Percentiles rank a stretch among this genome's conserved stretches.
Conservation (phyloP, 2,329 filamentous ascomycete species). For the Colletotrichum sp. region DNA sequence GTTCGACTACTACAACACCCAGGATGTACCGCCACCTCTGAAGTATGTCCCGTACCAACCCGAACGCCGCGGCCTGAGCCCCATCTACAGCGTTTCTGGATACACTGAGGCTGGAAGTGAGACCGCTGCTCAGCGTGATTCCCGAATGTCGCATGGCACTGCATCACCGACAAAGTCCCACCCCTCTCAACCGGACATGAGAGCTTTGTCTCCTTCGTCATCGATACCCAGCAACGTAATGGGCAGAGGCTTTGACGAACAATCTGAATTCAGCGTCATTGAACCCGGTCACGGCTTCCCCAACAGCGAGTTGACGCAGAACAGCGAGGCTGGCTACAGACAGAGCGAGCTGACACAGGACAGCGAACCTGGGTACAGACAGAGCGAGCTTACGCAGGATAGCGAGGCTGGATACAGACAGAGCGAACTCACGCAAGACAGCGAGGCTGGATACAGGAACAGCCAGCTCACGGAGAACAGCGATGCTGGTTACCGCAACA, state of each 20-base stretch:
- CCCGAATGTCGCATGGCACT: constrained; percentile 53
- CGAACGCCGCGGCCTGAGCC: constrained; percentile 77
- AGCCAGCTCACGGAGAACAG: not conserved
- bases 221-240: constrained; percentile 61
- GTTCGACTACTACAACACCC: constrained; percentile 59
- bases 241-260: constrained; percentile 58
- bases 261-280: constrained; percentile 57
- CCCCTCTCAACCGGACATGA: constrained; percentile 40
- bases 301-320: constrained; percentile 54
- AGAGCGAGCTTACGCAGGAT: constrained; percentile 35
- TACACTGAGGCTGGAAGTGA: constrained; percentile 75
- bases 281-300: constrained; percentile 58
- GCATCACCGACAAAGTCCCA: constrained; percentile 65
- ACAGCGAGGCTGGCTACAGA: constrained; percentile 56
- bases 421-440: constrained; percentile 55
- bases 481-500: not conserved
- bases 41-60: constrained; percentile 73
- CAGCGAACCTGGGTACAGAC: constrained; percentile 60
- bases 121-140: constrained; percentile 60
- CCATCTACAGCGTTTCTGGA: constrained; percentile 91
- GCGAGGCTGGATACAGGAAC: constrained; percentile 53
- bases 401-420: constrained; percentile 61
- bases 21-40: constrained; percentile 68
- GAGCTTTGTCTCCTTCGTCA: constrained; percentile 51
- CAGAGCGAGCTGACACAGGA: not conserved